These are phyloP conservation scores for Oehlia diaphana DNA, from an alignment of 192 early-diverging fungal species.

Conservation along the genomic window DNA sequence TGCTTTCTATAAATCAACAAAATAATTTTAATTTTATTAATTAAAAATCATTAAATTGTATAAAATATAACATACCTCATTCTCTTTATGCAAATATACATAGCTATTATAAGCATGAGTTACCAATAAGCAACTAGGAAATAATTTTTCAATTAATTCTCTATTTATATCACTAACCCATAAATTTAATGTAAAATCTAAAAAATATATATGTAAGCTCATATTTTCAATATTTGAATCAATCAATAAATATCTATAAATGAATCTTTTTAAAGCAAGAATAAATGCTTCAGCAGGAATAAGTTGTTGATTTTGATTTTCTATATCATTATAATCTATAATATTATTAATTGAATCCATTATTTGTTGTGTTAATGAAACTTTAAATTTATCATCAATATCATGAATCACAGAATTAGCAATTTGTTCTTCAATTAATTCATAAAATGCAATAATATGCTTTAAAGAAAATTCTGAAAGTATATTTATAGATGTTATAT, in stretches of 20 bases:
- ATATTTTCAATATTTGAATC: not conserved
- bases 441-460: not conserved
- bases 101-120: too few species aligned
- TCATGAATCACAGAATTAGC: not conserved
- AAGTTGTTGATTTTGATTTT: not conserved
- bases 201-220: not conserved
- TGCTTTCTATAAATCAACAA: too few species aligned
- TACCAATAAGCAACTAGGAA: too few species aligned
- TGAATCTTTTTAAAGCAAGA: not conserved
- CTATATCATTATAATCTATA: not conserved
- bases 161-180: too few species aligned
- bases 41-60: too few species aligned
- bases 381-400: not conserved
- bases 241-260: not conserved
- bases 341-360: not conserved
- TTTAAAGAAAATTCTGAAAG: not conserved
- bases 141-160: too few species aligned
- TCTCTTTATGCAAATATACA: too few species aligned
- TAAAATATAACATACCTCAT: too few species aligned
- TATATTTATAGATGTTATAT: not conserved
- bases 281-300: not conserved
- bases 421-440: not conserved
- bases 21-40: too few species aligned
- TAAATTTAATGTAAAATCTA: not conserved
- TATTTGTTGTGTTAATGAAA: not conserved